Percentiles rank a stretch among this genome's conserved stretches.
Conservation (phyloP, 2,329 filamentous ascomycete genomes). For the Aspergillus sp. region DNA sequence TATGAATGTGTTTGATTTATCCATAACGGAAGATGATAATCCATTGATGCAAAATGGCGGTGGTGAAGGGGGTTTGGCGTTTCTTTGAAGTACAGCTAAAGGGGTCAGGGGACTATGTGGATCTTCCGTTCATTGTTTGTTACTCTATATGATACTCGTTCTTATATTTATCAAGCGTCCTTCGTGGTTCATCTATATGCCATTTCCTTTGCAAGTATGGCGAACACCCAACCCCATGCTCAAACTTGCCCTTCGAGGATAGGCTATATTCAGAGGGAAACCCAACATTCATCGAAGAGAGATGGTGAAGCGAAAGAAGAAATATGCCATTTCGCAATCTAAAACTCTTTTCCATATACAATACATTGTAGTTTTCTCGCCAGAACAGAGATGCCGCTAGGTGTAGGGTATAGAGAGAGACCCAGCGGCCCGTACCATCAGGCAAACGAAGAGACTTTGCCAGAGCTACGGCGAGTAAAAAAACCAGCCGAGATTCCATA, state of each 20-base stretch:
- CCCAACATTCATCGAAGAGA: neutral
- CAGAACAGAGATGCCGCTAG: neutral
- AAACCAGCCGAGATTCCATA: neutral
- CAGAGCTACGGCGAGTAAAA: neutral
- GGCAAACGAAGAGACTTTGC: neutral
- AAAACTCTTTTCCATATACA: constrained; percentile 21
- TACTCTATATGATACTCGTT: too few relatives aligned
- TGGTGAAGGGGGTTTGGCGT: neutral
- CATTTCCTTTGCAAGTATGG: neutral
- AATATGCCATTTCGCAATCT: constrained; percentile 12
- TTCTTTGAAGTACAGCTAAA: neutral
- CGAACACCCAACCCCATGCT: neutral
- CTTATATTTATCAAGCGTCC: neutral
- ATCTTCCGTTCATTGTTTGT: too few relatives aligned
- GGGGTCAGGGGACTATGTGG: too few relatives aligned
- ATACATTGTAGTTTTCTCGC: constrained; percentile 14
- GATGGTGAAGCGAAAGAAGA: neutral
- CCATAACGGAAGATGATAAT: neutral
- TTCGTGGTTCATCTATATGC: neutral
- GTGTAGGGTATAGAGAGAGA: constrained; percentile 8
- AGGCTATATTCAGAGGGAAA: neutral
- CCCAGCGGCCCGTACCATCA: neutral
- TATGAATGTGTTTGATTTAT: neutral
- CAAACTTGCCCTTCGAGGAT: neutral
- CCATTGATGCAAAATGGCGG: neutral